Conservation (phyloP, 371 early-diverging fungal genomes). For the Blakeslea trispora region DNA sequence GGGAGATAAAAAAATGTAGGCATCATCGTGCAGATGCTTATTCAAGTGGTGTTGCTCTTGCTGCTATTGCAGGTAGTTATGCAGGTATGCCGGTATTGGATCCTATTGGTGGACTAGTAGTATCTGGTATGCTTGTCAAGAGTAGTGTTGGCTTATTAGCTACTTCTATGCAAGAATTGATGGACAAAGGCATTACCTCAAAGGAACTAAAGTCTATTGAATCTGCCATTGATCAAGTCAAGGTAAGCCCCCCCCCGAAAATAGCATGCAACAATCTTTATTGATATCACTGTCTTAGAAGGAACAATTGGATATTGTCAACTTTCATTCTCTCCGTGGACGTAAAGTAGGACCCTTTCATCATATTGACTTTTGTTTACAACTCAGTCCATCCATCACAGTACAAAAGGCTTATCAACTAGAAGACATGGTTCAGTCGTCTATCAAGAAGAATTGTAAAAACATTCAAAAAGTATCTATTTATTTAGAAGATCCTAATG, state of each 20-base stretch:
- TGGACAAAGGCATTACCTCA: slow-evolving; percentile 41
- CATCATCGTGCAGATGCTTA: slow-evolving; percentile 73
- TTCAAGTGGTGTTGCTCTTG: slow-evolving; percentile 63
- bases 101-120: slow-evolving; percentile 66
- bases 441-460: slow-evolving; percentile 31
- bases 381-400: slow-evolving; percentile 31
- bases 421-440: slow-evolving; percentile 30
- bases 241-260: slow-evolving; percentile 34
- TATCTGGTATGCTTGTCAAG: slow-evolving; percentile 61
- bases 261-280: too few species aligned
- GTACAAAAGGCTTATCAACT: slow-evolving; percentile 37
- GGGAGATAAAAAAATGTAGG: slow-evolving; percentile 16
- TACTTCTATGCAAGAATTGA: slow-evolving; percentile 46
- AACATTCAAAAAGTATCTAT: slow-evolving; percentile 44
- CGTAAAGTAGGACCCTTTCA: slow-evolving; percentile 49
- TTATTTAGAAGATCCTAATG: slow-evolving; percentile 27
- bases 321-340: slow-evolving; percentile 50
- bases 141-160: slow-evolving; percentile 55
- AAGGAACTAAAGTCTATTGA: slow-evolving; percentile 32
- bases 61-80: slow-evolving; percentile 63
- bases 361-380: slow-evolving; percentile 45
- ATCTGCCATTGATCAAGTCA: slow-evolving; percentile 27
- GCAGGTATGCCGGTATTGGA: slow-evolving; percentile 67
- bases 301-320: slow-evolving; percentile 33
- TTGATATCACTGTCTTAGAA: slow-evolving; percentile 10